Evolutionary conservation across 257 asterid species (phyloP), one percentile per base, ranked within the genome.

Genomic region (Nicotiana paniculata): DNA sequence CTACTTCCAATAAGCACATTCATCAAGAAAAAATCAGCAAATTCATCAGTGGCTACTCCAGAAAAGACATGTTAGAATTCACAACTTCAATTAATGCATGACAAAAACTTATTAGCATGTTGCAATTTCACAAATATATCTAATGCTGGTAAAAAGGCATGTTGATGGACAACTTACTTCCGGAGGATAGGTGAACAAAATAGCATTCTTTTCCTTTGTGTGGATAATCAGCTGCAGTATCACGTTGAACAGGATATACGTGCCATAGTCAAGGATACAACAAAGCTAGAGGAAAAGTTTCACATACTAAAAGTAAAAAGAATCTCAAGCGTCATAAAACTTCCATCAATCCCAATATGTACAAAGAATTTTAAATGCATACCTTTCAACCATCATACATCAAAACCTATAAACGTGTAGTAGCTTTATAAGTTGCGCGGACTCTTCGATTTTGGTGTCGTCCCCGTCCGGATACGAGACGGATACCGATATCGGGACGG

Each of bases 161-260:
- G 79, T 13, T 48, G 15, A 74, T 4, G 24, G 66, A 79, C 43
- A 84, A 88, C 99, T 93, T 88, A 96, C 99, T 6, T 88, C 87
- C 7, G 94, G 98, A 77, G 99, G 92, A 85, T 95, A 91, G 76
- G 99, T 96, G 86, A 91, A 94, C 75, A 96, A 86, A 87, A 96
- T 90, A 39, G 97, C 97, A 48, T 94, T 91, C 92, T 91, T 94
- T 80, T 94, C 97, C 97, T 93, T 94, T 46, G 93, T 54, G 84
- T 88, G 86, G 61, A 89, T 82, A 76, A 93, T 79, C 90, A 96
- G 84, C 86, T 94, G 99, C 82, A 93, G 79, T 46, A 93, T 81
- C 85, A 90, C 99, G 63, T 93, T 94, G 88, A 90, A 89, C 82
- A 93, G 81, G 26, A 96, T 86, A 96, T 95, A 95, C 92, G 85